phyloP scores from a whole-genome alignment of 139 green algal species.

The Haematococcus lacustris region DNA sequence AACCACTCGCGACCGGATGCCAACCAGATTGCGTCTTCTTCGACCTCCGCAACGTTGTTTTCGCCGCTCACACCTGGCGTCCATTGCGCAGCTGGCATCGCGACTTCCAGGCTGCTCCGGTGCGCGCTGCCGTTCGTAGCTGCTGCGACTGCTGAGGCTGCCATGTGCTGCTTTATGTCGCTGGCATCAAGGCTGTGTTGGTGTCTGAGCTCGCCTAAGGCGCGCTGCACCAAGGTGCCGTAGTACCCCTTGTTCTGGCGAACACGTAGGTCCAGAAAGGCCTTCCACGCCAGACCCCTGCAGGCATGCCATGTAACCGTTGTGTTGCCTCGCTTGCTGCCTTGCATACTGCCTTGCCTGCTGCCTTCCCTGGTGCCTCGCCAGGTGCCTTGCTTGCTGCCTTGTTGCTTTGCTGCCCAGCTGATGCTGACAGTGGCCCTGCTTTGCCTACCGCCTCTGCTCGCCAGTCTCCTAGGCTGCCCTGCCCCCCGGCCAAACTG shows the following conservation, averaged over 20 bases:
- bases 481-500: too few relatives aligned
- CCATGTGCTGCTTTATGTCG: slow-evolving; percentile 8
- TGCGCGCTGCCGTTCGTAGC: too few relatives aligned
- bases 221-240: neutral
- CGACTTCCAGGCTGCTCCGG: slow-evolving; percentile 5
- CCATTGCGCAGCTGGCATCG: neutral
- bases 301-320: too few relatives aligned
- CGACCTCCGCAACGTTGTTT: neutral
- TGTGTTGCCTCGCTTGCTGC: too few relatives aligned
- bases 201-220: neutral
- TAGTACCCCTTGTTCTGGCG: neutral
- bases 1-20: slow-evolving; percentile 38
- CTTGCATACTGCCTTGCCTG: too few relatives aligned
- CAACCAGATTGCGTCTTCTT: neutral
- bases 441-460: too few relatives aligned
- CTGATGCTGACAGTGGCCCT: too few relatives aligned
- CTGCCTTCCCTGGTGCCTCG: too few relatives aligned
- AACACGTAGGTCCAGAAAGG: neutral
- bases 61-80: neutral
- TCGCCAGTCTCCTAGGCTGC: too few relatives aligned
- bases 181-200: neutral
- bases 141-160: too few relatives aligned
- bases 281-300: neutral
- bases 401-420: too few relatives aligned
- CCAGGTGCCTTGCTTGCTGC: too few relatives aligned